These are phyloP conservation scores for Clarkia xantiana DNA, from an alignment of 345 rosid species.

Conservation along the genomic window DNA sequence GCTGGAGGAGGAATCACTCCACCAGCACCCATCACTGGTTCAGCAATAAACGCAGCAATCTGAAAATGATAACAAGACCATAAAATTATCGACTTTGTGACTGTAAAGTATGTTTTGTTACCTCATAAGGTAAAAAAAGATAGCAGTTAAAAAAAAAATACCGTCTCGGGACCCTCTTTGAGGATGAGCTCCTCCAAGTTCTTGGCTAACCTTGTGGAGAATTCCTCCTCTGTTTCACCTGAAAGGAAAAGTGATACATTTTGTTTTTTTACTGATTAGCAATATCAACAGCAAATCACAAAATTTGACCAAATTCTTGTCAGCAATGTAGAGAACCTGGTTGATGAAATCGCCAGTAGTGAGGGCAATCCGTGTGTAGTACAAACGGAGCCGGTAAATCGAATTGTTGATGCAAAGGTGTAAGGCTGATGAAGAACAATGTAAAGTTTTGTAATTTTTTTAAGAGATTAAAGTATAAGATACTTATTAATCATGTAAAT, in stretches of 20 bases:
- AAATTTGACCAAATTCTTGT: neutral
- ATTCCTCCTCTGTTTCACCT: constrained; percentile 96
- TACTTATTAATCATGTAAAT: neutral
- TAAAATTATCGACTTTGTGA: too few relatives aligned
- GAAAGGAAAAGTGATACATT: neutral
- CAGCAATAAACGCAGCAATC: constrained; percentile 97
- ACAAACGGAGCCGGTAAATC: constrained; percentile 96
- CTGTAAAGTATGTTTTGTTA: too few relatives aligned
- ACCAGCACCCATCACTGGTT: constrained; percentile 97
- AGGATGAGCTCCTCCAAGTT: constrained; percentile 78
- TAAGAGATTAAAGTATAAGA: neutral
- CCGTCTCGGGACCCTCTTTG: constrained; percentile 96
- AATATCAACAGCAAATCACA: neutral
- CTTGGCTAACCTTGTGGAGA: constrained; percentile 75
- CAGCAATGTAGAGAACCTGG: constrained; percentile 35
- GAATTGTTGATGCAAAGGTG: constrained; percentile 79
- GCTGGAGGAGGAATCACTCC: constrained; percentile 95
- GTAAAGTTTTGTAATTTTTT: neutral
- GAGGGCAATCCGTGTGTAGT: constrained; percentile 91
- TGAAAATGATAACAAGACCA: constrained; percentile 12
- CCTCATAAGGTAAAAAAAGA: neutral
- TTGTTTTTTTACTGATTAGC: neutral
- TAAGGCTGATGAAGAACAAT: constrained; percentile 34
- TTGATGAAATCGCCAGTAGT: constrained; percentile 91
- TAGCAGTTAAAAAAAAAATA: constrained; percentile 14